Evolutionary conservation across 805 yeast genomes (phyloP), one percentile per base, ranked within the genome.

Genomic region (Komagataella ulmi): DNA sequence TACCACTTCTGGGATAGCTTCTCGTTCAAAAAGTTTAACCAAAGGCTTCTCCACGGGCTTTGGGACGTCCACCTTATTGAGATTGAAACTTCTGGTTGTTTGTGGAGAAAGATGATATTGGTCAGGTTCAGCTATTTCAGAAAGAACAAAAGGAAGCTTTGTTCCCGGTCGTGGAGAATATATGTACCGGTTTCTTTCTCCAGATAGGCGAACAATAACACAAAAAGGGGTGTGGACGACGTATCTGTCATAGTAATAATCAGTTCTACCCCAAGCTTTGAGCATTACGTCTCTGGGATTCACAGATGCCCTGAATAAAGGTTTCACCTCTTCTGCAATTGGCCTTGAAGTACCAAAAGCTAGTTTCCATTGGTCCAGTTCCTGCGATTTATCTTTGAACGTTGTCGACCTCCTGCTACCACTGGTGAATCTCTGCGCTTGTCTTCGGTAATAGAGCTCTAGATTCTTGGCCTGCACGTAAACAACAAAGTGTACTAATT

Each of bases 211-310:
- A 23, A 57, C 53, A 17, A 62, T 14, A 4, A 61, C 49, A 52
- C 69, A 68, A 44, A 59, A 53, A 0, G 72, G 73, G 10, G 67
- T 62, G 54, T 72, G 71, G 7, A 65, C 54, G 5, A 70, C 49
- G 51, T 69, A 69, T 48, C 73, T 56, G 53, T 72, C 73, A 54
- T 66, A 65, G 45, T 67, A 59, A 54, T 72, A 73, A 48, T 64
- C 71, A 1, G 75, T 58, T 51, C 68, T 57, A 12, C 56, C 48
- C 68, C 70, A 65, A 2, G 60, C 44, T 24, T 56, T 61, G 14
- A 12, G 21, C 17, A 40, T 36, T 18, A 49, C 14, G 6, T 49
- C 30, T 18, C 44, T 19, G 7, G 21, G 18, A 5, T 24, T 18
- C 10, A 23, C 30, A 21, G 50, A 30, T 10, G 50, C 46, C 12